Evolutionary conservation across 176 grass and related monocot genomes (phyloP).

Genomic region (Elymus sibiricus): DNA sequence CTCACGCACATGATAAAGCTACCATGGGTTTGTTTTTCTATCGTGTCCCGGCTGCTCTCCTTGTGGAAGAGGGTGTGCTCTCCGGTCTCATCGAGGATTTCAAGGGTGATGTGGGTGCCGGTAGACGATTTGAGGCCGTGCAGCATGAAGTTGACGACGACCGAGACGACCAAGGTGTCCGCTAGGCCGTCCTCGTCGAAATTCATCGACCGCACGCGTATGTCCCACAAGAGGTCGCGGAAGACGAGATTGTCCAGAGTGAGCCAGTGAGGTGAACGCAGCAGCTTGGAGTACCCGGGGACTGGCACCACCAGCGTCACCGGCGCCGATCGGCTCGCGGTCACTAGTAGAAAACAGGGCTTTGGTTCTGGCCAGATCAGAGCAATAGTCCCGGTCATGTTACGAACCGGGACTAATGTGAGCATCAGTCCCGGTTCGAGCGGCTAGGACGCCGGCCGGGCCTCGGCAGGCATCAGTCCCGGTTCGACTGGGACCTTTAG

Average conservation of each 20-base stretch:
- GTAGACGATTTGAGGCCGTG: no score
- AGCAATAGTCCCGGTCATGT: no score
- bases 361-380: no score
- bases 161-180: background rate
- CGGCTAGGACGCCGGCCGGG: no score
- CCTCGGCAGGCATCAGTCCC: no score
- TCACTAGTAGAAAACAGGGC: background rate
- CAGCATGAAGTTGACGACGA: background rate
- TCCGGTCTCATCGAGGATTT: background rate
- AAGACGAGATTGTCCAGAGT: background rate
- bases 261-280: background rate
- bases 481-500: no score
- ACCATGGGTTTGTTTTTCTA: background rate
- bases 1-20: background rate
- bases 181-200: background rate
- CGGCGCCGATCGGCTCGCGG: background rate
- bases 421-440: no score
- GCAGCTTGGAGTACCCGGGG: background rate
- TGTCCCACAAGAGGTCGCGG: background rate
- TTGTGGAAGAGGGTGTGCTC: background rate
- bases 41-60: background rate
- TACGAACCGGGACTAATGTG: no score
- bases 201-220: fast-evolving
- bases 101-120: background rate
- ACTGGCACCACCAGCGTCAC: background rate